Percentiles rank a stretch among this genome's conserved stretches.
These are phyloP conservation scores for Chionographis japonica DNA, from an alignment of 106 monocot species.

Conservation along the genomic window DNA sequence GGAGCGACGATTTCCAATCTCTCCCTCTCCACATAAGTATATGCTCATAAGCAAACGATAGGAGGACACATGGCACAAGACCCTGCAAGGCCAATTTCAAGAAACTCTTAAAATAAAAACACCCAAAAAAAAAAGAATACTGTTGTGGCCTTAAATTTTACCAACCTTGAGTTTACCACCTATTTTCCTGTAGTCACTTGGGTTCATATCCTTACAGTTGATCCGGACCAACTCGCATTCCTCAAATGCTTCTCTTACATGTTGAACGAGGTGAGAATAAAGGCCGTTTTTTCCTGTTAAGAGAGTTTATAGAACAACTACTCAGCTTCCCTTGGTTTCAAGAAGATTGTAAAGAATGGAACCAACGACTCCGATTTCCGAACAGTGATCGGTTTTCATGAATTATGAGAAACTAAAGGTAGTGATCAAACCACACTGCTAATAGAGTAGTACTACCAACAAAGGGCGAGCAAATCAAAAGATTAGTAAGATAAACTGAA, in stretches of 20 bases:
- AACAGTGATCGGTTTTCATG: not conserved
- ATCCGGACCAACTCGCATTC: slow-evolving; percentile 82
- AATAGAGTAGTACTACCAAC: not conserved
- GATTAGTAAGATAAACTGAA: not conserved
- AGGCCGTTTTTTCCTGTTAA: slow-evolving; percentile 88
- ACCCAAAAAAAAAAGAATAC: not conserved
- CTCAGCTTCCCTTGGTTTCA: not conserved
- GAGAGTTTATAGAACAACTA: not conserved
- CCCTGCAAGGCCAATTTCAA: slow-evolving; percentile 46
- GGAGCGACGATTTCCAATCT: slow-evolving; percentile 80
- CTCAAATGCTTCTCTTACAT: slow-evolving; percentile 90
- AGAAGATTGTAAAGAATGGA: too few species aligned
- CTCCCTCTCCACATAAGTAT: slow-evolving; percentile 98
- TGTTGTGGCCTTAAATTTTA: not conserved
- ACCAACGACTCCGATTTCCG: too few species aligned
- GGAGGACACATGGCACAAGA: slow-evolving; percentile 76
- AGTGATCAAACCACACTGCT: not conserved
- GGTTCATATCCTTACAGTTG: slow-evolving; percentile 64
- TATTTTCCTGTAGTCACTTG: slow-evolving; percentile 87
- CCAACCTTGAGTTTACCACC: slow-evolving; percentile 90
- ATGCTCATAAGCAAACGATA: slow-evolving; percentile 90
- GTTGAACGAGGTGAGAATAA: slow-evolving; percentile 55
- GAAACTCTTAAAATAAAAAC: slow-evolving; percentile 7
- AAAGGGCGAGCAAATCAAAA: not conserved
- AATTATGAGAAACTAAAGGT: not conserved